Base-by-base conservation (phyloP, 768 basidiomycete species). In the Phlebiopsis gigantea region DNA sequence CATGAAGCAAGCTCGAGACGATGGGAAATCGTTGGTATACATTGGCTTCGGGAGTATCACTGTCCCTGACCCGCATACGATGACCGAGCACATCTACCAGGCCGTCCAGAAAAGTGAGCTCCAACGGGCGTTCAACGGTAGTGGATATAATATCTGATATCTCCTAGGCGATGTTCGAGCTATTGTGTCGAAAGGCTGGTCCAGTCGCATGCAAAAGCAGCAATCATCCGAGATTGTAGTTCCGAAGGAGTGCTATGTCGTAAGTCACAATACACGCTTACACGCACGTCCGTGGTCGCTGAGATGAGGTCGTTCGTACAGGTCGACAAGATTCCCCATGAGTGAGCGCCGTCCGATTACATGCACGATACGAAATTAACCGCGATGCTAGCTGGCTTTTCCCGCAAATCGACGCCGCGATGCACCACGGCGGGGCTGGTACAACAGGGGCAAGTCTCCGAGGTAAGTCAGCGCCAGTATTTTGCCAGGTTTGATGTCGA, bases 21-120 rank as follows among this genome's bases (percentile, higher is more conserved):
- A 86, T 53, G 70, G 71, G 0, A 84, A 82, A 62, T 73, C 84
- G 0, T 74, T 88, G 46, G 85, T 88, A 2, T 88, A 88, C 65
- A 85, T 88, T 48, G 84, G 85, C 1, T 87, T 87, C 61, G 85
- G 85, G 1, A 83, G 81, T 25, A 85, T 88, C 56, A 84, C 82
- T 4, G 84, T 88, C 3, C 83, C 84, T 5, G 66, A 79, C 62
- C 83, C 85, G 1, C 73, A 75, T 55, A 71, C 72, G 4, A 75
- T 85, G 61, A 83, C 83, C 0, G 70, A 73, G 31, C 75, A 72
- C 29, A 82, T 88, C 49, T 74, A 85, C 54, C 76, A 81, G 56
- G 85, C 82, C 0, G 84, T 85, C 6, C 64, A 80, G 53, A 81
- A 79, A 66, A 81, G 83, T 83, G 58, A 19, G 77, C 67, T 10